A percentile compares a stretch with the other conserved stretches of the same genome.
Conservation (phyloP, 2,329 filamentous ascomycete genomes). For the Aspergillus sergii region DNA sequence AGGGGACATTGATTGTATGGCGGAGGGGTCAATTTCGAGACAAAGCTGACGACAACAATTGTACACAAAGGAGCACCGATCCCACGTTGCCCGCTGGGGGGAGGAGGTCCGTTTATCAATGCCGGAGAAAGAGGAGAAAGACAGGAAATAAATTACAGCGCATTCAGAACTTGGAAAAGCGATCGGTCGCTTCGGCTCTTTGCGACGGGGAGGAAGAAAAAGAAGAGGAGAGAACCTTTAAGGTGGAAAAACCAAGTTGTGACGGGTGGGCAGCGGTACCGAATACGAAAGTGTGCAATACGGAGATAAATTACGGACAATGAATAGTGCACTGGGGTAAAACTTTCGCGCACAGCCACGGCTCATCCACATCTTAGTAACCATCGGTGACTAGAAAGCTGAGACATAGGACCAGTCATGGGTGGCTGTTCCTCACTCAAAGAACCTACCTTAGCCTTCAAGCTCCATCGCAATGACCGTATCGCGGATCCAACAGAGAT, state of each 20-base stretch:
- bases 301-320: neutral
- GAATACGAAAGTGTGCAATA: conserved; percentile 3
- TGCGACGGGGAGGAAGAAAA: neutral
- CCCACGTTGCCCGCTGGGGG: neutral
- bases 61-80: conserved; percentile 2
- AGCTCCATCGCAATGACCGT: conserved; percentile 1
- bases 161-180: neutral
- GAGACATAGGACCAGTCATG: neutral
- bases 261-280: neutral
- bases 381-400: neutral
- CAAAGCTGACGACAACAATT: conserved; percentile 1
- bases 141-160: neutral
- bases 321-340: neutral
- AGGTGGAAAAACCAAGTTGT: conserved; percentile 4
- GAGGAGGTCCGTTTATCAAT: neutral
- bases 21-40: neutral
- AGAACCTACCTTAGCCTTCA: neutral
- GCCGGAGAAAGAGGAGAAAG: neutral
- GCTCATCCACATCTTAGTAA: neutral
- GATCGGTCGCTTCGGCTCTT: conserved; percentile 3
- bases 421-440: neutral
- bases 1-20: conserved; percentile 11
- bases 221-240: conserved; percentile 5
- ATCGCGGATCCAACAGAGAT: neutral
- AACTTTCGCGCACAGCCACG: conserved; percentile 3